Evolutionary conservation across 1,139 yeast species (phyloP), one percentile per base, ranked within the genome.

Genomic region (Yamadazyma dushanensis): DNA sequence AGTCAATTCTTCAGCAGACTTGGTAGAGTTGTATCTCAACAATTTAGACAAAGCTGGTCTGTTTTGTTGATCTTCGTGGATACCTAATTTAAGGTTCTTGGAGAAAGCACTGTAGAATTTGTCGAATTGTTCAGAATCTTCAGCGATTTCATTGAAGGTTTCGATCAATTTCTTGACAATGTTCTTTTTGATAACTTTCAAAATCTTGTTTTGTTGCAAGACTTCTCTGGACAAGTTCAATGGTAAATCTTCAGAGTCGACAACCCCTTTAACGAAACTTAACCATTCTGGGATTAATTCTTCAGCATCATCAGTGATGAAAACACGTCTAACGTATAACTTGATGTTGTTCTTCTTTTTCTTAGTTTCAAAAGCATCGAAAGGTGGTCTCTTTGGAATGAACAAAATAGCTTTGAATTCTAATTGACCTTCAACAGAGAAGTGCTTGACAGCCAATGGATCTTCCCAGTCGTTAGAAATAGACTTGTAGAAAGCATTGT

Each of bases 381-480:
- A 88, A 70, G 99, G 98, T 57, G 99, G 97, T 77, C 98, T 89
- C 80, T 87, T 89, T 71, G 99, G 99, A 71, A 94, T 81, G 65
- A 88, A 94, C 59, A 94, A 79, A 62, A 94, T 92, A 48, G 98
- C 97, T 77, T 86, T 89, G 82, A 94, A 94, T 76, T 94, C 99
- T 61, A 94, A 83, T 78, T 94, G 98, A 80, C 99, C 99, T 77
- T 94, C 99, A 64, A 94, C 99, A 38, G 97, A 88, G 78, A 94
- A 94, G 76, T 94, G 99, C 82, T 94, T 94, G 56, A 92, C 97
- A 52, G 97, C 97, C 66, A 92, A 82, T 73, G 97, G 99, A 67
- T 92, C 98, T 77, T 92, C 98, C 98, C 98, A 94, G 72, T 94
- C 99, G 73, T 94, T 94, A 41, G 98, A 90, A 61, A 94, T 92